These are phyloP conservation scores for Amanita muscaria DNA, from an alignment of 768 basidiomycete species.

Conservation along the genomic window DNA sequence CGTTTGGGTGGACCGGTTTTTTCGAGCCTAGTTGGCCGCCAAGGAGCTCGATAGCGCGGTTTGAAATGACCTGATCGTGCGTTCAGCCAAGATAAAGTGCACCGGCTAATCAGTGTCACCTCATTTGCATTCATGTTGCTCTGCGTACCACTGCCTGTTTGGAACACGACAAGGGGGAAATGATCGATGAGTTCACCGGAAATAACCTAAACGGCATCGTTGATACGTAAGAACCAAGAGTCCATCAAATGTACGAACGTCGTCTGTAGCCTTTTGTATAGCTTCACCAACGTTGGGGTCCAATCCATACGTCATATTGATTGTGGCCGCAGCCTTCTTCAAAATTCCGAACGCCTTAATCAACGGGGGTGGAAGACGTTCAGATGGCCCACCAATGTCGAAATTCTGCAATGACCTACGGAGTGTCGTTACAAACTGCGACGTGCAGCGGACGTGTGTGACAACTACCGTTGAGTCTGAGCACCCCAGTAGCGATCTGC, in stretches of 20 bases:
- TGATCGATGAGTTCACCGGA: slow-evolving; percentile 90
- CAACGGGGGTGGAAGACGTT: slow-evolving; percentile 88
- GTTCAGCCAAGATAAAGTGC: slow-evolving; percentile 1
- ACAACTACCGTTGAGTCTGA: slow-evolving; percentile 84
- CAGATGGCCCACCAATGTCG: slow-evolving; percentile 92
- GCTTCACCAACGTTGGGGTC: slow-evolving; percentile 81
- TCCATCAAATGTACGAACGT: slow-evolving; percentile 39
- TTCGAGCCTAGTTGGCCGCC: slow-evolving; percentile 95
- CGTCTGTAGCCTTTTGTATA: slow-evolving; percentile 90
- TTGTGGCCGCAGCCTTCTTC: slow-evolving; percentile 92
- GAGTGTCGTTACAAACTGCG: background rate
- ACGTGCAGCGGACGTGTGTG: background rate
- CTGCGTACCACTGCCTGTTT: slow-evolving; percentile 97
- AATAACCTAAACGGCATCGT: slow-evolving; percentile 62
- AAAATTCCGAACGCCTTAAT: slow-evolving; percentile 97
- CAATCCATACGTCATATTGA: slow-evolving; percentile 86
- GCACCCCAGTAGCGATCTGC: slow-evolving; percentile 89
- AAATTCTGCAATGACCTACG: slow-evolving; percentile 90
- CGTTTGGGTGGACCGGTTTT: slow-evolving; percentile 97
- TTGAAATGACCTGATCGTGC: slow-evolving; percentile 79
- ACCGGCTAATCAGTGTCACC: slow-evolving; percentile 28
- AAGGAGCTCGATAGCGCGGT: slow-evolving; percentile 93
- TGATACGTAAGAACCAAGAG: background rate
- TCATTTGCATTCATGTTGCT: slow-evolving; percentile 99
- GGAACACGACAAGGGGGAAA: slow-evolving; percentile 98